Evolutionary conservation across 2,329 filamentous ascomycete genomes (phyloP).

Genomic region (Drechslerella dactyloides): DNA sequence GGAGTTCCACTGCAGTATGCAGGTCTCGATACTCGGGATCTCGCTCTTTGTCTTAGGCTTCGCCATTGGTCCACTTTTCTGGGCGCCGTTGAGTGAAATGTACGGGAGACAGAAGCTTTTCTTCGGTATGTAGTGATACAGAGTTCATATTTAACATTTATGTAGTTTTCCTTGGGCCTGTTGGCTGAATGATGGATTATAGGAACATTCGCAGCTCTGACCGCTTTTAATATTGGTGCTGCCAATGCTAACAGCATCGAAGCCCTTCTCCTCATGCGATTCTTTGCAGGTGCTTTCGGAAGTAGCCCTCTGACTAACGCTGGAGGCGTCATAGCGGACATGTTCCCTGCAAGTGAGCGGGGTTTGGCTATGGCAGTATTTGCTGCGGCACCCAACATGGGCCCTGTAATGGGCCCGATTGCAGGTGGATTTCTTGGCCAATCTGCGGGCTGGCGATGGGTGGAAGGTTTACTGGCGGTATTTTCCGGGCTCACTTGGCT

Average conservation of each 20-base stretch:
- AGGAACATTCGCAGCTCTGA: conserved; percentile 65
- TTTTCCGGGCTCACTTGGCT: conserved; percentile 70
- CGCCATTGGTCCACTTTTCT: conserved; percentile 61
- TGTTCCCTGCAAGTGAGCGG: conserved; percentile 64
- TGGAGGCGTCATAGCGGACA: conserved; percentile 69
- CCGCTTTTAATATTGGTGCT: conserved; percentile 68
- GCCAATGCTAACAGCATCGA: conserved; percentile 66
- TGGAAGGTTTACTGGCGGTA: conserved; percentile 68
- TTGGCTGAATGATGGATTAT: too few relatives aligned
- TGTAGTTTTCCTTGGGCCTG: too few relatives aligned
- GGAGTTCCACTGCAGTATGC: conserved; percentile 57
- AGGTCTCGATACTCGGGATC: conserved; percentile 59
- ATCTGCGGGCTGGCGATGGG: conserved; percentile 73
- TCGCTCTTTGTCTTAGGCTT: conserved; percentile 62
- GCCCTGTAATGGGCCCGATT: conserved; percentile 69
- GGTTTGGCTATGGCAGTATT: conserved; percentile 70
- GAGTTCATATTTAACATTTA: too few relatives aligned
- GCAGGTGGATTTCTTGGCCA: conserved; percentile 71
- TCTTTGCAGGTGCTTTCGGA: conserved; percentile 70
- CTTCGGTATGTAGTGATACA: conserved; percentile 56
- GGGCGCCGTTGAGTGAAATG: conserved; percentile 63
- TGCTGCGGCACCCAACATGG: conserved; percentile 72
- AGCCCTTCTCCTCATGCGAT: conserved; percentile 70
- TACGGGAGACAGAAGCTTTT: conserved; percentile 69
- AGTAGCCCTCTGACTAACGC: conserved; percentile 69